Base-by-base conservation (phyloP, 495 filamentous ascomycete species). In the Aspergillus wentii region DNA sequence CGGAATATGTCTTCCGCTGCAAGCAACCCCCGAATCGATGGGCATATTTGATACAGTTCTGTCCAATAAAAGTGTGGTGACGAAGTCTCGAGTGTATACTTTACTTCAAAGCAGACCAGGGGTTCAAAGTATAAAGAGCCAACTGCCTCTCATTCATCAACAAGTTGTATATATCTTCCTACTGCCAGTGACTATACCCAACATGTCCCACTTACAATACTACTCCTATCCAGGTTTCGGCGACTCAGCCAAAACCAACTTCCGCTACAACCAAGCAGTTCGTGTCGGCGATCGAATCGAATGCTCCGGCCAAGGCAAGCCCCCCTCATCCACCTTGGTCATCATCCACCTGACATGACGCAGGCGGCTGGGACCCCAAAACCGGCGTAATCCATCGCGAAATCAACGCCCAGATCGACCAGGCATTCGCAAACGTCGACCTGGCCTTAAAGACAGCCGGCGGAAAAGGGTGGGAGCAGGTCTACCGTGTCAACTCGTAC, bases 291-390 rank as follows among this genome's bases (percentile, higher is more conserved):
- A 79, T 40, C 53, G 57, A 0, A 77, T 80, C 25, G 66, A 75
- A 49, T 63, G 61, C 30, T 43, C 75, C 3, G 76, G 76, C 8
- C 76, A 80, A 69, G 73, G 72, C 71, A n/a, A n/a, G n/a, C n/a
- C n/a, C n/a, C n/a, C n/a, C n/a, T n/a, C n/a, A n/a, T n/a, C n/a
- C n/a, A n/a, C n/a, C n/a, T n/a, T n/a, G n/a, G n/a, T n/a, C n/a
- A n/a, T n/a, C n/a, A n/a, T n/a, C n/a, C n/a, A n/a, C 22, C 28
- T 36, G 17, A 23, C 19, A 26, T 11, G 17, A 9, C n/a, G n/a
- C 19, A 78, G 74, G 76, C 15, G 74, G 75, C 17, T 77, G 74
- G 71, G 44, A 76, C 30, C 67, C 53, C 27, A 22, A 45, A 15
- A 72, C 59, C 0, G 57, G 60, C 13, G 54, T 51, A 3, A 40